phyloP scores from a whole-genome alignment of 1,284 basidiomycete species.

The Cryptococcus depauperatus region DNA sequence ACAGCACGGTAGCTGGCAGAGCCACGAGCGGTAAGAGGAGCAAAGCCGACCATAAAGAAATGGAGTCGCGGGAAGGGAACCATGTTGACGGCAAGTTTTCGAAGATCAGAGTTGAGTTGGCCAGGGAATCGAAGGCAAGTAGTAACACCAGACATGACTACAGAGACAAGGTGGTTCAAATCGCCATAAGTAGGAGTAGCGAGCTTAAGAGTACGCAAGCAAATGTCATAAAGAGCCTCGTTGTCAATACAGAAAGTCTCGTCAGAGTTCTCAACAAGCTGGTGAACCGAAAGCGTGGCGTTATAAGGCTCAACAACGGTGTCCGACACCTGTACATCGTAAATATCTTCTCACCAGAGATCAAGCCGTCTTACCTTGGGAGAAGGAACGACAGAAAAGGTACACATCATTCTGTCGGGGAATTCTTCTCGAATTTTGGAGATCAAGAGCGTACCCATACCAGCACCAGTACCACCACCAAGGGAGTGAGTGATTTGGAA shows the following conservation, averaged over 20 bases:
- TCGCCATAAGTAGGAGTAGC: slow-evolving; percentile 90
- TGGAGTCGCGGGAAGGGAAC: slow-evolving; percentile 98
- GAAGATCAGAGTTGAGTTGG: slow-evolving; percentile 94
- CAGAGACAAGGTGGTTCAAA: slow-evolving; percentile 92
- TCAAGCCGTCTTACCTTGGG: slow-evolving; percentile 50
- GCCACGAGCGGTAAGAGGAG: slow-evolving; percentile 85
- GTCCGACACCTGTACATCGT: slow-evolving; percentile 53
- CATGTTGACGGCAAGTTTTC: slow-evolving; percentile 98
- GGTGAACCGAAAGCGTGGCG: slow-evolving; percentile 55
- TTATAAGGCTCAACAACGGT: slow-evolving; percentile 59
- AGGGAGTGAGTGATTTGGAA: slow-evolving; percentile 59
- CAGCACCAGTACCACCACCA: slow-evolving; percentile 57
- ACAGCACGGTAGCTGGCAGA: slow-evolving; percentile 92
- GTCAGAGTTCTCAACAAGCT: slow-evolving; percentile 58
- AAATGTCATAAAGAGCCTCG: slow-evolving; percentile 97
- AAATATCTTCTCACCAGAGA: slow-evolving; percentile 2
- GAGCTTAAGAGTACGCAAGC: slow-evolving; percentile 92
- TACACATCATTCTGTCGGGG: slow-evolving; percentile 58
- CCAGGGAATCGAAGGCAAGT: slow-evolving; percentile 69
- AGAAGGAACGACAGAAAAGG: slow-evolving; percentile 56
- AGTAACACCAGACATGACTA: slow-evolving; percentile 82
- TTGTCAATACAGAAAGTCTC: slow-evolving; percentile 73
- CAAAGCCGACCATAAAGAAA: slow-evolving; percentile 98
- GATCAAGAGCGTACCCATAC: slow-evolving; percentile 56
- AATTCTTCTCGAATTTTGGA: slow-evolving; percentile 58